Conservation (phyloP, 2,329 filamentous ascomycete species). For the Diaporthe humulicola region DNA sequence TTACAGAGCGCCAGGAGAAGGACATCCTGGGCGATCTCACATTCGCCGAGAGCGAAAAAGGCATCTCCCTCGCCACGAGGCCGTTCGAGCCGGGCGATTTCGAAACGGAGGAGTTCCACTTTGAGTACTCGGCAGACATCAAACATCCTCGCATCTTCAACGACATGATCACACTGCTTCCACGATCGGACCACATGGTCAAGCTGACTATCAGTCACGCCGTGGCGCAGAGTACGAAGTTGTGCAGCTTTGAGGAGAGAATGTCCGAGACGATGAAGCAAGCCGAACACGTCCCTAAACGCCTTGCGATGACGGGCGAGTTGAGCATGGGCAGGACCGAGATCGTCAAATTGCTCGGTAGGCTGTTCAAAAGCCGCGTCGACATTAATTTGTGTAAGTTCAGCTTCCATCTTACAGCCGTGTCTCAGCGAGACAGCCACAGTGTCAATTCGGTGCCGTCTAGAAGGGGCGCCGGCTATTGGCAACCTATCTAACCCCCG, state of each 20-base stretch:
- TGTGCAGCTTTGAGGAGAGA: constrained; percentile 95
- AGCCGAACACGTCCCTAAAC: constrained; percentile 91
- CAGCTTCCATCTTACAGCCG: not conserved
- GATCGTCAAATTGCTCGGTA: constrained; percentile 91
- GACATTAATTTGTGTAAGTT: constrained; percentile 95
- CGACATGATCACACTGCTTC: constrained; percentile 98
- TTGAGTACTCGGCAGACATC: constrained; percentile 91
- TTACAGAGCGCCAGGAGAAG: constrained; percentile 95
- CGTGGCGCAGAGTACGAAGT: constrained; percentile 96
- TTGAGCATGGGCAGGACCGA: constrained; percentile 92
- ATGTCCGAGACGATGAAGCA: constrained; percentile 96
- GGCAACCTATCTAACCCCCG: constrained; percentile 37
- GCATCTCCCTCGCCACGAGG: constrained; percentile 77
- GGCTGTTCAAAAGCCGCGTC: constrained; percentile 92
- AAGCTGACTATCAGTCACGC: constrained; percentile 98
- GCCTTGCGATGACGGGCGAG: constrained; percentile 88
- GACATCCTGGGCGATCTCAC: constrained; percentile 95
- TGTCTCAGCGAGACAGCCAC: not conserved
- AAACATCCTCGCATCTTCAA: constrained; percentile 94
- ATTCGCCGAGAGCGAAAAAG: constrained; percentile 80
- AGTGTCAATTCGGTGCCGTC: not conserved
- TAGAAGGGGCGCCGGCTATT: not conserved
- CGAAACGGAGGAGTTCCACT: constrained; percentile 98
- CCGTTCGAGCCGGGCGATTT: constrained; percentile 91
- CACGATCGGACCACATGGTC: constrained; percentile 95